These are phyloP conservation scores for Pichia sp. DNA, from an alignment of 1,139 yeast genomes.

Conservation along the genomic window DNA sequence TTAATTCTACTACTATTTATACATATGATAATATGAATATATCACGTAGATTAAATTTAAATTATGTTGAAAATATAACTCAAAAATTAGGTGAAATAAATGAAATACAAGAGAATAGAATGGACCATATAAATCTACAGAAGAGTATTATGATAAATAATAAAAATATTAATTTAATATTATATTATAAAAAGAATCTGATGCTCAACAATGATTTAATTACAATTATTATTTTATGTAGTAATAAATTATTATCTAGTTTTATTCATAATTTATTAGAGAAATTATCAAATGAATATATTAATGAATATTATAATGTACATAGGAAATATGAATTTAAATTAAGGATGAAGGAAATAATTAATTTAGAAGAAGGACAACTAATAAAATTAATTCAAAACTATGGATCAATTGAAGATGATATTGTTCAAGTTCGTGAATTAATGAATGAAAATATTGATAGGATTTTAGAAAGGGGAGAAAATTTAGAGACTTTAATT, in stretches of 20 bases:
- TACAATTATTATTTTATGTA: slow-evolving; percentile 44
- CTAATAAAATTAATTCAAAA: slow-evolving; percentile 28
- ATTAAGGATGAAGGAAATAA: slow-evolving; percentile 46
- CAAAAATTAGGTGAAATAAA: slow-evolving; percentile 50
- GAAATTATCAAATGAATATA: slow-evolving; percentile 42
- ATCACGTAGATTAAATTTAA: slow-evolving; percentile 36
- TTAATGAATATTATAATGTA: slow-evolving; percentile 18
- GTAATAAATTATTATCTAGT: slow-evolving; percentile 39
- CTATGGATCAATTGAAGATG: slow-evolving; percentile 44
- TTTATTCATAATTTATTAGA: slow-evolving; percentile 43
- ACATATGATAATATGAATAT: slow-evolving; percentile 47
- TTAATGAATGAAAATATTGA: slow-evolving; percentile 67
- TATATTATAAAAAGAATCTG: slow-evolving; percentile 46
- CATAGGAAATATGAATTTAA: slow-evolving; percentile 37
- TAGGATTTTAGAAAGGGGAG: slow-evolving; percentile 72
- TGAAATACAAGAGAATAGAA: slow-evolving; percentile 31
- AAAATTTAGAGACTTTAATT: slow-evolving; percentile 65
- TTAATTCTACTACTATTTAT: slow-evolving; percentile 50
- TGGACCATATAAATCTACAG: slow-evolving; percentile 25
- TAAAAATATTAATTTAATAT: slow-evolving; percentile 27
- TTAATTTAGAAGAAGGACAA: slow-evolving; percentile 43
- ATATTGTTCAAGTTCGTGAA: slow-evolving; percentile 47
- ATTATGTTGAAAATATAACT: slow-evolving; percentile 49
- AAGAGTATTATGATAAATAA: slow-evolving; percentile 7
- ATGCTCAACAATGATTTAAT: slow-evolving; percentile 38